Evolutionary conservation across 106 monocot species (phyloP), one percentile per base, ranked within the genome.

Genomic region (Dendrobium catenatum): DNA sequence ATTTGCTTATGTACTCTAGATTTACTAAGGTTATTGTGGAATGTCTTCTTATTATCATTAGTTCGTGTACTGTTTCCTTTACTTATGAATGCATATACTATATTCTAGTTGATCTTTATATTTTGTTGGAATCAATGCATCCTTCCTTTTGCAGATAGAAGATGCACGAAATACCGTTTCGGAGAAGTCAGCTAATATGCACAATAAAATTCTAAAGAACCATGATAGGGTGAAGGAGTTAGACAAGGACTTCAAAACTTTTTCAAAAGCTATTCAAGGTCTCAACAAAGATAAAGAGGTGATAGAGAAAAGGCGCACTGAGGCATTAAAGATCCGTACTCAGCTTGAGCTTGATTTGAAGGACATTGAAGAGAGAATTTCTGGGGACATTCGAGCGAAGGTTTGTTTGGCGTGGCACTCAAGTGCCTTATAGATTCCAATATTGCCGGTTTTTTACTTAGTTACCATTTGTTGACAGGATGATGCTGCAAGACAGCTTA

Each of bases 321-420:
- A 88, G 84, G 98, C 93, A 77, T 51, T 95, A 42, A 88, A 91
- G 82, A 80, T 29, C 42, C 93, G 84, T 84, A 84, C 95, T 29
- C 87, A 95, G 78, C 85, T 90, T 84, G 98, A 98, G 70, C 91
- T 98, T 84, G 98, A 98, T 91, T 80, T 98, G 70, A 98, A 87
- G 83, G 98, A 98, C 70, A 80, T 98, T 72, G 88, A 95, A 85
- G 95, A 95, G 78, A 93, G 86, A 87, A 88, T 87, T 79, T 79
- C 75, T 68, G 84, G 77, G 18, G 91, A 93, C 58, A 47, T 77
- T 81, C 89, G 95, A 72, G 81, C 92, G 17, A 95, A 98, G 93
- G 98, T 98, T 73, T 79, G 81, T 77, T 80, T 67, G 58, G 13
- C 26, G 19, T 82, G 76, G 27, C 58, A 2, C 48, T 55, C 22